Conservation (phyloP, 768 basidiomycete genomes). For the Tulasnella calospora region DNA sequence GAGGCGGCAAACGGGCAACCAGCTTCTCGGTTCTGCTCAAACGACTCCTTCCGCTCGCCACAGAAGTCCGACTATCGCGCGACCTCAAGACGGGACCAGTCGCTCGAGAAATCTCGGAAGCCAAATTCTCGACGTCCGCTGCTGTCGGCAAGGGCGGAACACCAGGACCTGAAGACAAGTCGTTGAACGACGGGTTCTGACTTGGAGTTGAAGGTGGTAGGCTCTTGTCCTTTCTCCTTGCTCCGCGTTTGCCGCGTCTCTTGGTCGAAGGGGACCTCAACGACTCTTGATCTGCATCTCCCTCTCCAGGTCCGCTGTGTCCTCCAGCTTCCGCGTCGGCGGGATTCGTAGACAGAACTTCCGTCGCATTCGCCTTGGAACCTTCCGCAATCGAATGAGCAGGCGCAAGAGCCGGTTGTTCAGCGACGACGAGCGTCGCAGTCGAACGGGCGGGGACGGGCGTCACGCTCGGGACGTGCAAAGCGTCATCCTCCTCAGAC, state of each 20-base stretch:
- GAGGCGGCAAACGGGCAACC: slow-evolving; percentile 25
- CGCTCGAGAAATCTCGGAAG: slow-evolving; percentile 1
- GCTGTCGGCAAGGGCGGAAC: not conserved
- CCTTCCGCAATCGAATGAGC: not conserved
- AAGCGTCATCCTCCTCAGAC: not conserved
- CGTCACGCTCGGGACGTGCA: not conserved
- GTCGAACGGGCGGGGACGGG: not conserved
- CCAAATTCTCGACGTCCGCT: not conserved
- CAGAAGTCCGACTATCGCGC: slow-evolving; percentile 45
- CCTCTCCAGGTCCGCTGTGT: not conserved
- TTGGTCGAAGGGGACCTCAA: slow-evolving; percentile 66
- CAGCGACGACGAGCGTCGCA: not conserved
- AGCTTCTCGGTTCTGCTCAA: slow-evolving; percentile 41
- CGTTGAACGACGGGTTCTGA: slow-evolving; percentile 28
- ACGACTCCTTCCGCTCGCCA: slow-evolving; percentile 62
- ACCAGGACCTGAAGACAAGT: not conserved
- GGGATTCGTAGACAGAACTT: not conserved
- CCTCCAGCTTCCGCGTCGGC: not conserved
- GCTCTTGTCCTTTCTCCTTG: slow-evolving; percentile 67
- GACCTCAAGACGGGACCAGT: not conserved
- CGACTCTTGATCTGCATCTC: slow-evolving; percentile 27
- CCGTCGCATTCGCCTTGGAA: not conserved
- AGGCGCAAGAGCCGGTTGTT: not conserved
- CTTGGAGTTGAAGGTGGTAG: slow-evolving; percentile 33
- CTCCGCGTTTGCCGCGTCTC: slow-evolving; percentile 68